A percentile compares a stretch with the other conserved stretches of the same genome.
phyloP scores from a whole-genome alignment of 2,329 filamentous ascomycete genomes.

The Exophiala bonariae region DNA sequence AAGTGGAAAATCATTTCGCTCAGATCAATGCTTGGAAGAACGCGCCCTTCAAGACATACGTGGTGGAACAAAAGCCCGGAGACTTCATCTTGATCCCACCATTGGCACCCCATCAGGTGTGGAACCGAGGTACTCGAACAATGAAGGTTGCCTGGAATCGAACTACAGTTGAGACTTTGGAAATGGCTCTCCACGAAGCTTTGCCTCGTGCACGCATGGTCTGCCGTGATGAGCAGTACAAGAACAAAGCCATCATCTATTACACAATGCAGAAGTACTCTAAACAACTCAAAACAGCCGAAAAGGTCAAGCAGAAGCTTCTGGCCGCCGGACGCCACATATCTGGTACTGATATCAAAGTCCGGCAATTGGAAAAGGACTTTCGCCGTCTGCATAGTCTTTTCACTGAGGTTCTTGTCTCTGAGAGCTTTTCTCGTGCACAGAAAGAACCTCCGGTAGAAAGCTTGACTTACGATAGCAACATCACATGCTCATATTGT shows the following conservation, averaged over 20 bases:
- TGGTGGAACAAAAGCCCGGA: slow-evolving; percentile 85
- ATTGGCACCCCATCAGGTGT: slow-evolving; percentile 92
- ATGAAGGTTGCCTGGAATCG: slow-evolving; percentile 99
- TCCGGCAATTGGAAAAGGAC: slow-evolving; percentile 74
- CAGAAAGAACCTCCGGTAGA: slow-evolving; percentile 65
- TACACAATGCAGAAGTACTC: slow-evolving; percentile 82
- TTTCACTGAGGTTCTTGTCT: slow-evolving; percentile 75
- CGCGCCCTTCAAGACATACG: slow-evolving; percentile 87
- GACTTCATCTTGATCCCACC: slow-evolving; percentile 94
- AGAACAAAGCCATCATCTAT: slow-evolving; percentile 94
- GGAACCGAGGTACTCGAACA: slow-evolving; percentile 93
- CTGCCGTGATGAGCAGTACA: slow-evolving; percentile 97
- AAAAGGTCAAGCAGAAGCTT: slow-evolving; percentile 49
- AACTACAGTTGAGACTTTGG: slow-evolving; percentile 86
- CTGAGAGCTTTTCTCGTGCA: slow-evolving; percentile 77
- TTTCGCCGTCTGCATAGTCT: slow-evolving; percentile 78
- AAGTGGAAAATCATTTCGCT: slow-evolving; percentile 95
- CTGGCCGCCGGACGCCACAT: slow-evolving; percentile 34
- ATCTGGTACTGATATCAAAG: slow-evolving; percentile 46
- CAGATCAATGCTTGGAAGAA: slow-evolving; percentile 95
- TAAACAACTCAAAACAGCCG: slow-evolving; percentile 57
- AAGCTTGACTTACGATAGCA: slow-evolving; percentile 79
- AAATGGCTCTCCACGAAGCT: slow-evolving; percentile 81
- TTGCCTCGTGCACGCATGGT: slow-evolving; percentile 86
- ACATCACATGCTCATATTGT: slow-evolving; percentile 94